Evolutionary conservation across 306 rosid genomes (phyloP).

Genomic region (Vigna radiata): DNA sequence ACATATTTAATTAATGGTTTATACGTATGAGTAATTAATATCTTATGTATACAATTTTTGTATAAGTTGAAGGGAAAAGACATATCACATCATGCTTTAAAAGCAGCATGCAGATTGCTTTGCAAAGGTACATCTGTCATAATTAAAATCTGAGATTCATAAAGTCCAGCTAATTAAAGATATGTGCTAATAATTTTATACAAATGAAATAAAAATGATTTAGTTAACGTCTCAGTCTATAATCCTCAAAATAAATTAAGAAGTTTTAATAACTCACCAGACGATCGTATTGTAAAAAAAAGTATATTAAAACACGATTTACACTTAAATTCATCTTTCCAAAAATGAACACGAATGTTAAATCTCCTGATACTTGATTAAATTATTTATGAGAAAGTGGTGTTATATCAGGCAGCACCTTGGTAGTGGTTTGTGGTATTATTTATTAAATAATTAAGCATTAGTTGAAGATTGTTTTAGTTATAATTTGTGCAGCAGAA

Average conservation of each 20-base stretch:
- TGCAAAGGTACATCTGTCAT: slow-evolving; percentile 23
- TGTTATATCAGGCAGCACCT: slow-evolving; percentile 46
- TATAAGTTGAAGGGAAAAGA: background rate
- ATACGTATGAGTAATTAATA: too few species aligned
- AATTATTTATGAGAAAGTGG: background rate
- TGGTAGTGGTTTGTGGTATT: slow-evolving; percentile 23
- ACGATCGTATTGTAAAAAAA: too few species aligned
- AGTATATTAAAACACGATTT: too few species aligned
- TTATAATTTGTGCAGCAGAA: slow-evolving; percentile 40
- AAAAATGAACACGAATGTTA: too few species aligned
- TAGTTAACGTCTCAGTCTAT: too few species aligned
- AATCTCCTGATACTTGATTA: background rate
- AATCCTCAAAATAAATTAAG: too few species aligned
- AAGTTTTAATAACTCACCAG: too few species aligned
- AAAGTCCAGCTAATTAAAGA: background rate
- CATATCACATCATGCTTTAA: slow-evolving; percentile 45
- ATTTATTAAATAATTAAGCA: slow-evolving; percentile 27
- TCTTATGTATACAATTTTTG: too few species aligned
- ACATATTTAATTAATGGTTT: too few species aligned
- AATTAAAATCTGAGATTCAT: slow-evolving; percentile 40
- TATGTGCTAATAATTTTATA: background rate
- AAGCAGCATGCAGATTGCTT: slow-evolving; percentile 20
- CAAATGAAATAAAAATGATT: too few species aligned
- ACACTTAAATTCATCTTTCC: too few species aligned
- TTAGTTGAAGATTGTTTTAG: slow-evolving; percentile 44